A percentile compares a stretch with the other conserved stretches of the same genome.
These are phyloP conservation scores for Lasiodiplodia theobromae DNA, from an alignment of 2,329 filamentous ascomycete species.

Conservation along the genomic window DNA sequence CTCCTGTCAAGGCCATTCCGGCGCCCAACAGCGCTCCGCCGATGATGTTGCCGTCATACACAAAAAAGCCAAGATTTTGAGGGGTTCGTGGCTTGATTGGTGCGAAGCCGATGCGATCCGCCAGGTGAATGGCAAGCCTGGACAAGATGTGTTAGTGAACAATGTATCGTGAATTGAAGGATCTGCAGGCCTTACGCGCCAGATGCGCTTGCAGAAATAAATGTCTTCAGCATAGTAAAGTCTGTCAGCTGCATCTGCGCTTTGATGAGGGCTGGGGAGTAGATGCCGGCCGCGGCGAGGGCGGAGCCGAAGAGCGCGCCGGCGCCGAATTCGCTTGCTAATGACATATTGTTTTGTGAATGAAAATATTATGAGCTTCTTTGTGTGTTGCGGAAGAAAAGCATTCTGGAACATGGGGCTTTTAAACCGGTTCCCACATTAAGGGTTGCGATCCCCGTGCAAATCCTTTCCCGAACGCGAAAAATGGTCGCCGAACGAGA, in stretches of 20 bases:
- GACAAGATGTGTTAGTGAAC: not conserved
- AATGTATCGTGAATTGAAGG: conserved; percentile 18
- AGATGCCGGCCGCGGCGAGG: conserved; percentile 63
- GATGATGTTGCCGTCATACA: conserved; percentile 70
- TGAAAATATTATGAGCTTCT: too few species aligned
- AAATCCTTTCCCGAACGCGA: too few species aligned
- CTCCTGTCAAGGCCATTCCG: conserved; percentile 71
- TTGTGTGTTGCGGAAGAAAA: too few species aligned
- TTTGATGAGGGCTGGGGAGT: conserved; percentile 65
- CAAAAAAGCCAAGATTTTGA: conserved; percentile 56
- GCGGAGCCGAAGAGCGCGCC: conserved; percentile 61
- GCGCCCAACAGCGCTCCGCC: conserved; percentile 68
- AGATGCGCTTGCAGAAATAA: conserved; percentile 67
- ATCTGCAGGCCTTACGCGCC: conserved; percentile 61
- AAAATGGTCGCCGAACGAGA: too few species aligned
- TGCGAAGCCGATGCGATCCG: conserved; percentile 54
- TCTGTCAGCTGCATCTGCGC: conserved; percentile 67
- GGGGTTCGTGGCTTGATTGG: conserved; percentile 57
- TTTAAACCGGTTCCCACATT: too few species aligned
- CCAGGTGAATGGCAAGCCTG: conserved; percentile 56
- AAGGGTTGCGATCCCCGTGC: too few species aligned
- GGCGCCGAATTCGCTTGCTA: conserved; percentile 10
- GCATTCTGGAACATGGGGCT: too few species aligned
- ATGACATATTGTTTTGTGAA: too few species aligned
- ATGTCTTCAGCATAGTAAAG: conserved; percentile 72